These are phyloP conservation scores for Mucor mucedo DNA, from an alignment of 371 early-diverging fungal genomes.

Conservation along the genomic window DNA sequence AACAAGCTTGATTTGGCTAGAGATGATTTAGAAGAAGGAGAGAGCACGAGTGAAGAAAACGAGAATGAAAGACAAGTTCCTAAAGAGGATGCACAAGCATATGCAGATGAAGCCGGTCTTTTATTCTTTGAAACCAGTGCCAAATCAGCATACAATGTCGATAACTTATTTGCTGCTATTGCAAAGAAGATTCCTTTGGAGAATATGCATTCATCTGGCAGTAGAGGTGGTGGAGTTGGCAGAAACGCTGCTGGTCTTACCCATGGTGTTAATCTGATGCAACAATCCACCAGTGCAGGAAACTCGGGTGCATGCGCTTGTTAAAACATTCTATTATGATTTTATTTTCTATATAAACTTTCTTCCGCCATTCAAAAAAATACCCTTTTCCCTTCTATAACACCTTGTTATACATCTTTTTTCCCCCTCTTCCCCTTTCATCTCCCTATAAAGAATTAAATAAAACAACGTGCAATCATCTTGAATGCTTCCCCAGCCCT, in stretches of 20 bases:
- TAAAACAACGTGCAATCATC: no score
- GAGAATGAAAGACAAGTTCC: constrained; percentile 66
- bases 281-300: constrained; percentile 13
- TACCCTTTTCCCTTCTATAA: no score
- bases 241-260: constrained; percentile 10
- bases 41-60: constrained; percentile 59
- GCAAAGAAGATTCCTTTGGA: constrained; percentile 32
- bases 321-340: constrained; percentile 10
- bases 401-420: no score
- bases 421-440: no score
- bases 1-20: constrained; percentile 86
- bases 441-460: no score
- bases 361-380: no score
- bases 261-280: constrained; percentile 26
- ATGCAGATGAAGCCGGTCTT: constrained; percentile 78
- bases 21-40: constrained; percentile 26
- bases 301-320: constrained; percentile 29
- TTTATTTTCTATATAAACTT: no score
- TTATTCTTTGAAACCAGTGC: constrained; percentile 89
- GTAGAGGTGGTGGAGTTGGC: constrained; percentile 17
- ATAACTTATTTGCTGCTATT: constrained; percentile 76
- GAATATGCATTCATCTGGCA: constrained; percentile 10
- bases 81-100: constrained; percentile 78
- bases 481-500: no score
- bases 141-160: constrained; percentile 83